Evolutionary conservation across 352 stramenopile species (phyloP), one percentile per base, ranked within the genome.

Genomic region (Thalassiosira exigua): DNA sequence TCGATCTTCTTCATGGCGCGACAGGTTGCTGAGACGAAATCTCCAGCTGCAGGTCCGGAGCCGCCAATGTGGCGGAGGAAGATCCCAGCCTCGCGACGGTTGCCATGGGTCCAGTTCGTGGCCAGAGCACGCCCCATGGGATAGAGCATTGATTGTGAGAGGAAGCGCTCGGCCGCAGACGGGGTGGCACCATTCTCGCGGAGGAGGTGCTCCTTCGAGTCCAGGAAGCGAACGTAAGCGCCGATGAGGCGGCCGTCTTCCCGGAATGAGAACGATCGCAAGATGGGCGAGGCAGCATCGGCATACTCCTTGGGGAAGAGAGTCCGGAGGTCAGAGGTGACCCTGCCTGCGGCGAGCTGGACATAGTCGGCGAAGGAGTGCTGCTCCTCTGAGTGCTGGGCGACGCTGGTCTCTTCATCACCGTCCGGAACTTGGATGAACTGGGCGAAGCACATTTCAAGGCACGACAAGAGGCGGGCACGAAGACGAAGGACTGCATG

Each of bases 401-500:
- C 65, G n/a, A 64, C 22, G 19, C 29, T 82, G 1, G 59, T 77
- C 33, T 84, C 86, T 33, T 59, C 75, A 30, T 80, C 68, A 21
- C 61, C 71, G 33, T 88, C 75, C 0, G 79, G 42, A 44, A 53
- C 69, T 33, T 54, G 66, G 42, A 87, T 70, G 66, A 82, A 88
- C 29, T 91, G 76, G n/a, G 90, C 83, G 61, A 90, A 91, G 51
- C 79, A 91, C 11, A 87, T 59, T 19, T 81, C 66, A 51, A 91
- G 57, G 9, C 90, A 61, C 24, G 81, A 81, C 7, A 88, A 29
- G 11, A 91, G 48, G 14, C 65, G 58, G 52, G 88, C 73, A 26
- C 88, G 76, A 4, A 91, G 60, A 30, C 73, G 51, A 58, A 90
- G 24, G 4, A 91, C 54, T 24, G 67, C 53, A 67, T 82, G 68